Conservation (phyloP, 352 stramenopile genomes). For the Phytophthora macrochlamydospora region DNA sequence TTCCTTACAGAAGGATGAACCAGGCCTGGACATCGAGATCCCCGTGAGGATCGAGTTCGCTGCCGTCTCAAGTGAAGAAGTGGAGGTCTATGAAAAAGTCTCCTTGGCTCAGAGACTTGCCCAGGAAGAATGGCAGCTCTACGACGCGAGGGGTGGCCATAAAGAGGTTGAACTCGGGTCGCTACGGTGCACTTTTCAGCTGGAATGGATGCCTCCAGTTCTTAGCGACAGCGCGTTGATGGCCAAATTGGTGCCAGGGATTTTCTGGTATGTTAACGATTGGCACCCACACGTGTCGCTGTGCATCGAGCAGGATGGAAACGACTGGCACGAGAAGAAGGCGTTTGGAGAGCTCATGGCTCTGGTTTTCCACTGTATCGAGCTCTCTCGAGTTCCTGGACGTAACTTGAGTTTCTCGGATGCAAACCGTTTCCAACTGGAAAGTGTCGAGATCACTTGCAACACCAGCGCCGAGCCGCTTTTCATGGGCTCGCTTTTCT, state of each 20-base stretch:
- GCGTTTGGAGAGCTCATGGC: too few relatives aligned
- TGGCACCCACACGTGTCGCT: not conserved
- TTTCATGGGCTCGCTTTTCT: not conserved
- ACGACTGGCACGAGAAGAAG: too few relatives aligned
- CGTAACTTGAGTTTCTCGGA: too few relatives aligned
- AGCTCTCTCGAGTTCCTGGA: too few relatives aligned
- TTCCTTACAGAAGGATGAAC: not conserved
- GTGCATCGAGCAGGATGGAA: too few relatives aligned
- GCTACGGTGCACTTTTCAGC: constrained; percentile 21
- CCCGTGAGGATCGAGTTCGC: not conserved
- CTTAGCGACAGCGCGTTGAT: not conserved
- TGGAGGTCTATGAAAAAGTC: not conserved
- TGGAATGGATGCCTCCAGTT: constrained; percentile 21
- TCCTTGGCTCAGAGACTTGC: not conserved
- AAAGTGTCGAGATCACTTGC: too few relatives aligned
- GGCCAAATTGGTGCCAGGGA: not conserved
- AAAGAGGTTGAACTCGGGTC: not conserved
- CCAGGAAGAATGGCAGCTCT: not conserved
- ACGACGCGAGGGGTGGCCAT: not conserved
- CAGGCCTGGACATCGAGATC: not conserved
- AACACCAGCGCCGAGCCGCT: too few relatives aligned
- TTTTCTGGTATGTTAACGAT: not conserved
- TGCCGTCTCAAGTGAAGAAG: not conserved
- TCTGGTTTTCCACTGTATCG: too few relatives aligned
- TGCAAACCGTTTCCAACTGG: too few relatives aligned